Evolutionary conservation across 2,329 filamentous ascomycete species (phyloP).

Genomic region (Fusarium aywerte): DNA sequence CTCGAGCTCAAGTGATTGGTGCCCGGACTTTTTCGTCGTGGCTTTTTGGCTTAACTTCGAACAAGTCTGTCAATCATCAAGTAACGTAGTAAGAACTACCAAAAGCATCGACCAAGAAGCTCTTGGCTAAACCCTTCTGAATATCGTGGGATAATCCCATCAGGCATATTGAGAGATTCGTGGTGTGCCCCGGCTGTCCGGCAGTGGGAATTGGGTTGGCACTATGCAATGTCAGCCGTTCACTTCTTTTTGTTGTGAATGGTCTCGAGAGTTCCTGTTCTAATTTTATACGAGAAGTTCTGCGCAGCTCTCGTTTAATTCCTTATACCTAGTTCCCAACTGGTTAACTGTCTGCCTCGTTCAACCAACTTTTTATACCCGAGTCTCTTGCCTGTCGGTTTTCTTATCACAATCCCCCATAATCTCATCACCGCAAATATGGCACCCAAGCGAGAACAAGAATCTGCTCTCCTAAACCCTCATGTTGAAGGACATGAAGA

Average conservation of each 20-base stretch:
- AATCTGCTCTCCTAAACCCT: constrained; percentile 32
- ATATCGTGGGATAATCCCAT: constrained; percentile 23
- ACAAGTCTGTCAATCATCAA: neutral
- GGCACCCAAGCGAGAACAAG: constrained; percentile 40
- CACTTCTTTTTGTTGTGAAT: constrained; percentile 1
- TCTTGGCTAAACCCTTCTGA: neutral
- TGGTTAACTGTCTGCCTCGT: neutral
- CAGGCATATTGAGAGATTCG: constrained; percentile 11
- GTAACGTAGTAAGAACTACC: constrained; percentile 14
- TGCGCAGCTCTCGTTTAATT: neutral
- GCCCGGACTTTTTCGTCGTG: constrained; percentile 35
- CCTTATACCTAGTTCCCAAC: neutral
- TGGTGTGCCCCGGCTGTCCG: constrained; percentile 14
- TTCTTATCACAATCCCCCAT: neutral
- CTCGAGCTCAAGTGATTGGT: constrained; percentile 33
- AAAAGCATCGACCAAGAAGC: constrained; percentile 15
- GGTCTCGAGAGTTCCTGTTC: constrained; percentile 15
- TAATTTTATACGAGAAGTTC: constrained; percentile 11
- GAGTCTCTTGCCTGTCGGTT: neutral
- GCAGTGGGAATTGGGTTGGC: constrained; percentile 9
- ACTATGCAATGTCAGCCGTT: constrained; percentile 22
- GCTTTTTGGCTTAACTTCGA: neutral
- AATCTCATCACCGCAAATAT: constrained; percentile 9
- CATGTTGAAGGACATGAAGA: constrained; percentile 24
- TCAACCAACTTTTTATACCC: neutral